Evolutionary conservation across 257 asterid species (phyloP).

Genomic region (Anisodus tanguticus): DNA sequence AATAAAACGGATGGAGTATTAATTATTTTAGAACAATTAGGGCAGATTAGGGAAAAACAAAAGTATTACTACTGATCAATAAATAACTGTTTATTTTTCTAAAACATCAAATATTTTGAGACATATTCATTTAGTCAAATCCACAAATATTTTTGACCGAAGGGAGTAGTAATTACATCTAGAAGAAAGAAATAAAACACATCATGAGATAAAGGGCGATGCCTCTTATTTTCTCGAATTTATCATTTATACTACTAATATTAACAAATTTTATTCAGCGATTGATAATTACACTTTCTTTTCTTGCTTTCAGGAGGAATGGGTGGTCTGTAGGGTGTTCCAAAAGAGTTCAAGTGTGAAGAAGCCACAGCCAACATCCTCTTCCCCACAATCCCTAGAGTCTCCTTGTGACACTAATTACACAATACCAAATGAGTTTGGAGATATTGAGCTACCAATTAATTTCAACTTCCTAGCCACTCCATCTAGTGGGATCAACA

Average conservation of each 20-base stretch:
- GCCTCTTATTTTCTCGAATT: not conserved
- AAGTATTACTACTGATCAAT: too few species aligned
- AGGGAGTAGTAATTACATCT: not conserved
- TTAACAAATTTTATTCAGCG: not conserved
- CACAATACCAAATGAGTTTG: slow-evolving; percentile 48
- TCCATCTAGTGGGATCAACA: slow-evolving; percentile 37
- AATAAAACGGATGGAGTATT: too few species aligned
- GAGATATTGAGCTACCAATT: slow-evolving; percentile 59
- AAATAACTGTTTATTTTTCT: not conserved
- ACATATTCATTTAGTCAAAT: not conserved
- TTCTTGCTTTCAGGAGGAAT: slow-evolving; percentile 65
- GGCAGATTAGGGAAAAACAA: too few species aligned
- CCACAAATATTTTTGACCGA: not conserved
- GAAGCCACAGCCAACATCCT: slow-evolving; percentile 56
- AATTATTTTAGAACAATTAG: too few species aligned
- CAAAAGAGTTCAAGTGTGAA: slow-evolving; percentile 64
- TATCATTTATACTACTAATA: not conserved
- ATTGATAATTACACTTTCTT: not conserved
- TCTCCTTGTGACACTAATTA: slow-evolving; percentile 54
- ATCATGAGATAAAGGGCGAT: not conserved
- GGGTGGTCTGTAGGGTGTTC: slow-evolving; percentile 87
- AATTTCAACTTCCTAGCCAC: slow-evolving; percentile 37
- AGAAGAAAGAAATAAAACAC: not conserved
- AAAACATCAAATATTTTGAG: not conserved
- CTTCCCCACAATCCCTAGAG: slow-evolving; percentile 64